These are phyloP conservation scores for Aspergillus puulaauensis DNA, from an alignment of 2,329 filamentous ascomycete genomes.

Conservation along the genomic window DNA sequence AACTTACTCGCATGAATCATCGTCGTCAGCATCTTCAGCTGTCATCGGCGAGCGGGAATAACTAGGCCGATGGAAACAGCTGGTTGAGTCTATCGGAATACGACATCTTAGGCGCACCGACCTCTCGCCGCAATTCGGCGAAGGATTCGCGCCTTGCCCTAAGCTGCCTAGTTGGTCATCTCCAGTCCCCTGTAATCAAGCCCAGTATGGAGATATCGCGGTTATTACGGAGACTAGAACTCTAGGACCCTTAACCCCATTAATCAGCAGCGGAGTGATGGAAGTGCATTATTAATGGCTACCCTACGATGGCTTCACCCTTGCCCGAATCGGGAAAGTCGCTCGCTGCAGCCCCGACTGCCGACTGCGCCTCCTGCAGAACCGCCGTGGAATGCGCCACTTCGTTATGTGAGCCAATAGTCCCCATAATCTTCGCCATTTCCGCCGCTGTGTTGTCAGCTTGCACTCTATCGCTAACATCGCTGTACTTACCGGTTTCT, in stretches of 20 bases:
- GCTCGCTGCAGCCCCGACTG: background rate
- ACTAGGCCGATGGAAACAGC: no score
- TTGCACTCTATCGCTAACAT: no score
- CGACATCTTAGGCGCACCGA: no score
- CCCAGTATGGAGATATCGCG: no score
- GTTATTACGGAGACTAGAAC: background rate
- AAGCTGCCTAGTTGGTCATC: background rate
- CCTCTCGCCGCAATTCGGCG: no score
- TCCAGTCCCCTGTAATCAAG: background rate
- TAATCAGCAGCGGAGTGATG: background rate
- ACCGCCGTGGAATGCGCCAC: constrained; percentile 4
- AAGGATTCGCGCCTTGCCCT: background rate
- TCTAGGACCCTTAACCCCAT: background rate
- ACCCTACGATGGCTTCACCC: background rate
- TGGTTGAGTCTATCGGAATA: no score
- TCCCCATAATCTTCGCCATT: constrained; percentile 23
- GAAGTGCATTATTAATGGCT: constrained; percentile 1
- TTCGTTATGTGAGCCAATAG: constrained; percentile 23
- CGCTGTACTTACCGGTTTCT: constrained; percentile 16
- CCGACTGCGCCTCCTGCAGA: background rate
- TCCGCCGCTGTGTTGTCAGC: constrained; percentile 18
- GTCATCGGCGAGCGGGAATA: no score
- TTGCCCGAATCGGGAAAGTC: background rate
- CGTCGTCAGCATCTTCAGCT: no score
- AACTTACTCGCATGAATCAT: no score